These are phyloP conservation scores for Zalaria sp. DNA, from an alignment of 2,329 filamentous ascomycete species.

Conservation along the genomic window DNA sequence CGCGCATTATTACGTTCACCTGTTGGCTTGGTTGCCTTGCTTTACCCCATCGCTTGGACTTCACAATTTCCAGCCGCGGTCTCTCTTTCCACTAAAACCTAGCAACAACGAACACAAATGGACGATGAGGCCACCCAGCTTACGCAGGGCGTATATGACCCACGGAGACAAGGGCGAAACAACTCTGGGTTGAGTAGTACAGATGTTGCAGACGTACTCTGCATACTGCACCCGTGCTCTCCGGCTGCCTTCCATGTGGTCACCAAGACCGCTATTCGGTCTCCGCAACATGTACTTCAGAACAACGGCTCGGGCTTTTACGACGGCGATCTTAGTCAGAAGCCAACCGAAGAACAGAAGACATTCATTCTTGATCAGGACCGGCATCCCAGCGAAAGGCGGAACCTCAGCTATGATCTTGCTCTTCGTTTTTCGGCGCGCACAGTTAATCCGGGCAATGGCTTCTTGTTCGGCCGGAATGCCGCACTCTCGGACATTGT, in stretches of 20 bases:
- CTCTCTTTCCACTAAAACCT: neutral
- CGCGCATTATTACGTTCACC: neutral
- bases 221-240: conserved; percentile 71
- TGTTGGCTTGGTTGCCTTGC: neutral
- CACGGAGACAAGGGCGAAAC: conserved; percentile 62
- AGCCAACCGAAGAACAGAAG: conserved; percentile 22
- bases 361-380: conserved; percentile 39
- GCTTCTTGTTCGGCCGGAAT: conserved; percentile 83
- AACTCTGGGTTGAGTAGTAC: conserved; percentile 71
- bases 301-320: conserved; percentile 19
- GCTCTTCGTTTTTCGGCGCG: conserved; percentile 65
- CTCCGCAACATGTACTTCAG: conserved; percentile 49
- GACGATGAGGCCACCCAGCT: neutral
- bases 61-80: neutral
- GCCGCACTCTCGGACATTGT: conserved; percentile 54
- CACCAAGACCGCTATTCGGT: conserved; percentile 33
- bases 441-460: conserved; percentile 52
- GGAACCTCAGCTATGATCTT: conserved; percentile 40
- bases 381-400: conserved; percentile 7
- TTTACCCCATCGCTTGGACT: neutral
- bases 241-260: conserved; percentile 59
- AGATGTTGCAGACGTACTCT: conserved; percentile 79
- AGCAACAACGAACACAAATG: neutral
- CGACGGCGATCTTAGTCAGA: conserved; percentile 16
- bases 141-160: conserved; percentile 71